Conservation (phyloP, 139 green algal species). For the Pseudopediastrum boryanum region DNA sequence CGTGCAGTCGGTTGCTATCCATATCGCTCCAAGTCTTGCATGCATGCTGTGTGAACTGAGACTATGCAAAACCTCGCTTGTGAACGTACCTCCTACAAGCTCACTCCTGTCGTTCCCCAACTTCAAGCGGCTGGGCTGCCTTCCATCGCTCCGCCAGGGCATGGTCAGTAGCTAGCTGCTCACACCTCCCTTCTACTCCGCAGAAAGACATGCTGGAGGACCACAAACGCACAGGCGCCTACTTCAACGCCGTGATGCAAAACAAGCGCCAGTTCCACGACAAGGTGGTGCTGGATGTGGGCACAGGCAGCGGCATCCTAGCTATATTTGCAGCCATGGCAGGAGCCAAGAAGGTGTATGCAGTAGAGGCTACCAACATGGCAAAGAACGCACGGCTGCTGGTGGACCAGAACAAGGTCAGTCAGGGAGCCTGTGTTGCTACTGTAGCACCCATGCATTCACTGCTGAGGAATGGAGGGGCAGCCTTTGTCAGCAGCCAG, state of each 20-base stretch:
- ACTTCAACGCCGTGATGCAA: slow-evolving; percentile 77
- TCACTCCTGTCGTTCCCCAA: too few relatives aligned
- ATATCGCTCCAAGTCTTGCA: too few relatives aligned
- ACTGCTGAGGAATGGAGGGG: too few relatives aligned
- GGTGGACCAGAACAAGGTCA: slow-evolving; percentile 83
- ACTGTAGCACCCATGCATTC: background rate
- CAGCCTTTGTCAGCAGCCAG: too few relatives aligned
- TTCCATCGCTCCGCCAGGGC: too few relatives aligned
- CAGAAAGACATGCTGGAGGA: slow-evolving; percentile 99
- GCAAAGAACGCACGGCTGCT: slow-evolving; percentile 82
- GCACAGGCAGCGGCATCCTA: slow-evolving; percentile 95
- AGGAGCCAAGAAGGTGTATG: slow-evolving; percentile 85
- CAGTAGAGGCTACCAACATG: slow-evolving; percentile 97
- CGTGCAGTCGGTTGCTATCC: too few relatives aligned
- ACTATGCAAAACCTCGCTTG: too few relatives aligned
- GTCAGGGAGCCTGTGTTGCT: background rate
- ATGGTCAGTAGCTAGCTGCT: too few relatives aligned
- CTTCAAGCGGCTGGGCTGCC: too few relatives aligned
- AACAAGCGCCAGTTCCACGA: slow-evolving; percentile 50
- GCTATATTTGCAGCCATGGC: slow-evolving; percentile 94
- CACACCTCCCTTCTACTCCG: background rate
- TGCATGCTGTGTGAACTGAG: too few relatives aligned
- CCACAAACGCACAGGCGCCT: slow-evolving; percentile 93
- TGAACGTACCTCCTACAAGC: too few relatives aligned
- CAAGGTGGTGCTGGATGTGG: slow-evolving; percentile 91